Evolutionary conservation across 1,139 yeast species (phyloP).

Genomic region (Yamadazyma diddensiae): DNA sequence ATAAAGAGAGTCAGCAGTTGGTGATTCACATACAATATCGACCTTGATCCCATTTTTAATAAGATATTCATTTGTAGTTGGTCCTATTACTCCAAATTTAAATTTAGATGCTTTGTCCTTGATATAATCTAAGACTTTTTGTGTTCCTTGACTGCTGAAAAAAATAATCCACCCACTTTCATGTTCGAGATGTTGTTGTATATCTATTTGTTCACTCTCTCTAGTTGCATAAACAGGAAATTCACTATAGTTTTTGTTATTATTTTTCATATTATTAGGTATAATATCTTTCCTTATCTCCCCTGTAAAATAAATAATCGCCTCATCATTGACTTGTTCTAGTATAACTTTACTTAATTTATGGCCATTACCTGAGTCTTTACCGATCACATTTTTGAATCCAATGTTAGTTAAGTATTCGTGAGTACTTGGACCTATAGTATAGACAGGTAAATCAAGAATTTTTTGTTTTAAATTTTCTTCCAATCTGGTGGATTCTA

Average conservation of each 20-base stretch:
- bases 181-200: slow-evolving; percentile 43
- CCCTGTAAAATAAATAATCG: slow-evolving; percentile 79
- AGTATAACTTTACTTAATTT: slow-evolving; percentile 65
- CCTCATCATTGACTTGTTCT: slow-evolving; percentile 25
- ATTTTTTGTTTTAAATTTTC: slow-evolving; percentile 31
- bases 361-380: slow-evolving; percentile 77
- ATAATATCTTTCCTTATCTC: slow-evolving; percentile 79
- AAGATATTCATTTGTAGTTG: slow-evolving; percentile 78
- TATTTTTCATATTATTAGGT: slow-evolving; percentile 52
- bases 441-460: slow-evolving; percentile 44
- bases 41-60: slow-evolving; percentile 51
- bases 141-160: slow-evolving; percentile 90
- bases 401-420: slow-evolving; percentile 60
- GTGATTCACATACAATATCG: slow-evolving; percentile 64
- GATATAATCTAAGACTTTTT: slow-evolving; percentile 50
- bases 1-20: slow-evolving; percentile 63
- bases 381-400: slow-evolving; percentile 64
- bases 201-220: slow-evolving; percentile 17
- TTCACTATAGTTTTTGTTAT: slow-evolving; percentile 55
- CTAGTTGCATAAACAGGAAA: slow-evolving; percentile 66
- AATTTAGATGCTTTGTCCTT: slow-evolving; percentile 16
- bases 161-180: slow-evolving; percentile 70
- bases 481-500: slow-evolving; percentile 11
- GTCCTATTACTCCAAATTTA: slow-evolving; percentile 83
- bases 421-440: slow-evolving; percentile 91